Evolutionary conservation across 768 basidiomycete genomes (phyloP).

Genomic region (Leucosporidium yakuticum): DNA sequence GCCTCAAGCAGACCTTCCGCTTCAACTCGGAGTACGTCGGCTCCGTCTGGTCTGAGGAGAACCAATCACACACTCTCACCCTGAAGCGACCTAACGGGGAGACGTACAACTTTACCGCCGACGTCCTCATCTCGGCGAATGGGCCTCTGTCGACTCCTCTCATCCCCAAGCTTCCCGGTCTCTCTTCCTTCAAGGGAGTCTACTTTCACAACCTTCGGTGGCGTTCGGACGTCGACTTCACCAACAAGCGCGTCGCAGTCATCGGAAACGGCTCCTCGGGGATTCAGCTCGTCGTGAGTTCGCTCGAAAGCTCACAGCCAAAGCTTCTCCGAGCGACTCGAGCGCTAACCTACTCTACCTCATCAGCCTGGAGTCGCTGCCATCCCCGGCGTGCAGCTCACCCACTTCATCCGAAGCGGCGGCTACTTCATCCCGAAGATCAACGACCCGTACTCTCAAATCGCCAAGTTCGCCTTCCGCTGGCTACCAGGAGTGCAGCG

Average conservation of each 20-base stretch:
- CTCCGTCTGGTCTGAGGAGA: constrained; percentile 50
- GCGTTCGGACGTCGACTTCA: constrained; percentile 54
- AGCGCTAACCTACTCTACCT: too few relatives aligned
- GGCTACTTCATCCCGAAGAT: constrained; percentile 22
- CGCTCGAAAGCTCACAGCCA: too few relatives aligned
- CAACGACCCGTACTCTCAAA: constrained; percentile 1
- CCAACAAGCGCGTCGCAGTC: constrained; percentile 55
- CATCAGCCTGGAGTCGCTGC: constrained; percentile 35
- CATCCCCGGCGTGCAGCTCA: constrained; percentile 38
- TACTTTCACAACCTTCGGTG: constrained; percentile 56
- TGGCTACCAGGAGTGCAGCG: constrained; percentile 26
- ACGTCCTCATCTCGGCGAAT: constrained; percentile 51
- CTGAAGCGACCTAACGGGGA: constrained; percentile 43
- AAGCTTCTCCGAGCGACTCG: too few relatives aligned
- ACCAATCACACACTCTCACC: constrained; percentile 49
- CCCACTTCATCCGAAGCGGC: constrained; percentile 46
- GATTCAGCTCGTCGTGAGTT: constrained; percentile 50
- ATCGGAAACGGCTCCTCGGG: constrained; percentile 62
- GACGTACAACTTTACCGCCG: constrained; percentile 45
- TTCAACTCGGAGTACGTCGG: constrained; percentile 48
- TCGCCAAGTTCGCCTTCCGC: constrained; percentile 18
- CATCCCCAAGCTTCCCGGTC: constrained; percentile 49
- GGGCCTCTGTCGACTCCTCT: constrained; percentile 50
- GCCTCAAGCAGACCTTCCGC: constrained; percentile 47
- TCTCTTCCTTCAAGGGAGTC: constrained; percentile 51